Evolutionary conservation across 208 protist species (phyloP).

Genomic region (Leishmania lainsoni): DNA sequence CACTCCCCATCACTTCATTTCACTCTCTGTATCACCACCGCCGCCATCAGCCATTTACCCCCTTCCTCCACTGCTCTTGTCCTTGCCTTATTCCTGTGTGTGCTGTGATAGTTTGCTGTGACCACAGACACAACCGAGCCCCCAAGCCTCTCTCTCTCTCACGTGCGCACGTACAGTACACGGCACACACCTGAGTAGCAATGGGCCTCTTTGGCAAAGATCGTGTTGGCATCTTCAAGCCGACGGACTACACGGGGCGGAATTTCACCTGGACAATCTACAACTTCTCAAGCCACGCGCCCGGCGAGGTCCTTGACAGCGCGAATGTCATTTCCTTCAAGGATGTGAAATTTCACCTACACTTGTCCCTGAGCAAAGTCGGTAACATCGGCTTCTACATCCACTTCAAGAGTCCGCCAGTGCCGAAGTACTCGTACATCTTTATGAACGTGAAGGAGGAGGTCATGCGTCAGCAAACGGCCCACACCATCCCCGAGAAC

Average conservation of each 20-base stretch:
- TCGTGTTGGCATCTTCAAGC: conserved; percentile 58
- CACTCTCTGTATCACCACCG: no score
- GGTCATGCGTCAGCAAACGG: conserved; percentile 87
- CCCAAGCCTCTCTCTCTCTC: no score
- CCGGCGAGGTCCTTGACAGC: conserved; percentile 63
- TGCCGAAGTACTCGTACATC: conserved; percentile 92
- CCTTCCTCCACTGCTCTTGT: no score
- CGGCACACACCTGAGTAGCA: not conserved
- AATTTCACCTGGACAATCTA: conserved; percentile 78
- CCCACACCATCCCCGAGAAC: conserved; percentile 78
- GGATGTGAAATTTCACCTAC: conserved; percentile 85
- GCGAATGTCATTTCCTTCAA: conserved; percentile 66
- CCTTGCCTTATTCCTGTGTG: not conserved
- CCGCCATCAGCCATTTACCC: no score
- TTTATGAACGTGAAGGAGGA: conserved; percentile 65
- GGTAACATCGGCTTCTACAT: conserved; percentile 83
- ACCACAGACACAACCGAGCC: no score
- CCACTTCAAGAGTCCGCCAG: conserved; percentile 82
- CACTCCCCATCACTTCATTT: not conserved
- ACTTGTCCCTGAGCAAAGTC: conserved; percentile 58
- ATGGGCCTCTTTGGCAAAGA: conserved; percentile 84
- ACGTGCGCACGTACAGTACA: not conserved
- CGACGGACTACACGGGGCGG: conserved; percentile 44
- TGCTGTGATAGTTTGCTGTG: no score
- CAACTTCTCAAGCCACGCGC: conserved; percentile 46